These are phyloP conservation scores for Blastobotrys ciferrii DNA, from an alignment of 1,139 yeast genomes.

Conservation along the genomic window DNA sequence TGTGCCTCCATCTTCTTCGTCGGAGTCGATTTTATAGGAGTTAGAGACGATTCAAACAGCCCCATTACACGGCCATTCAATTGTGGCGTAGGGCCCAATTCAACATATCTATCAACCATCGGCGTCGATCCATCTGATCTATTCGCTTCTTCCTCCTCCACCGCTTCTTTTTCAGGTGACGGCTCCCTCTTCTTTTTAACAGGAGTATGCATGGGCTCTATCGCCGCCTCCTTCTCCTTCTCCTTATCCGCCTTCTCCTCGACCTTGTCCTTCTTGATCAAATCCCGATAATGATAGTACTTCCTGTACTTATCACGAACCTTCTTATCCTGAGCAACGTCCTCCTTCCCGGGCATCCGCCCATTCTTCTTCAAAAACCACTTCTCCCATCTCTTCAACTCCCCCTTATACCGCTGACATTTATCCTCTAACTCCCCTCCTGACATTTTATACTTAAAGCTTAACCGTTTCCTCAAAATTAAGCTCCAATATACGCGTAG, in stretches of 20 bases:
- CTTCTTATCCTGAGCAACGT: not conserved
- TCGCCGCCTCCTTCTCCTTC: not conserved
- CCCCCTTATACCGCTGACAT: constrained; percentile 40
- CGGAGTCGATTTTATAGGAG: not conserved
- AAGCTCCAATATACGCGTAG: not conserved
- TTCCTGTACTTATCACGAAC: not conserved
- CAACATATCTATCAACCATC: constrained; percentile 26
- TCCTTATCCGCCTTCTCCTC: not conserved
- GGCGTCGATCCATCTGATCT: constrained; percentile 4
- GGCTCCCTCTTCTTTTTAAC: not conserved
- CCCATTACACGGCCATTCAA: constrained; percentile 67
- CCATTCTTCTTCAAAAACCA: constrained; percentile 2
- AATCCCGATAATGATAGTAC: not conserved
- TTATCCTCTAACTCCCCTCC: constrained; percentile 40
- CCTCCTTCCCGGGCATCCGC: not conserved
- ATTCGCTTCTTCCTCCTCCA: constrained; percentile 11
- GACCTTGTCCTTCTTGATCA: not conserved
- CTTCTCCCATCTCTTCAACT: constrained; percentile 6
- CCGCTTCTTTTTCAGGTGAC: not conserved
- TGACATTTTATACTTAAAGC: not conserved
- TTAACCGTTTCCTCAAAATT: too few relatives aligned
- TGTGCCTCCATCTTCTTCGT: constrained; percentile 12
- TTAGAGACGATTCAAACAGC: constrained; percentile 47
- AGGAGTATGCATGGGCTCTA: not conserved
- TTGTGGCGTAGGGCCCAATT: constrained; percentile 77